Evolutionary conservation across 2,329 filamentous ascomycete genomes (phyloP).

Genomic region (Exophiala viscosa): DNA sequence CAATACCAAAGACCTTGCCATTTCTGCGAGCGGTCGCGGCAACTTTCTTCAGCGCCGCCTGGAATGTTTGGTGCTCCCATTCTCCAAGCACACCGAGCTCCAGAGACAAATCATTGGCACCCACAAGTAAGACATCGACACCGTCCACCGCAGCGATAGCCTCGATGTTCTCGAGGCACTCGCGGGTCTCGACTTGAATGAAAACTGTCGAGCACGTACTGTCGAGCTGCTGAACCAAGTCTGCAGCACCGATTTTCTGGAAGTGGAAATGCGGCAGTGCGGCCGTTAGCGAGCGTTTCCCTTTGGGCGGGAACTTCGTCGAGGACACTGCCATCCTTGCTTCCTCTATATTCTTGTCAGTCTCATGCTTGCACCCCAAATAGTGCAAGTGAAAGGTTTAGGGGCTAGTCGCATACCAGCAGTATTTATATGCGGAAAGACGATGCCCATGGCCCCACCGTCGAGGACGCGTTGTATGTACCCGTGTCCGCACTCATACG

Average conservation of each 20-base stretch:
- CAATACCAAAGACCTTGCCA: neutral
- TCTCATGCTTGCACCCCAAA: neutral
- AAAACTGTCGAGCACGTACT: slow-evolving; percentile 11
- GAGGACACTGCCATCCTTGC: slow-evolving; percentile 4
- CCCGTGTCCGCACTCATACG: slow-evolving; percentile 34
- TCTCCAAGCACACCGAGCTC: slow-evolving; percentile 12
- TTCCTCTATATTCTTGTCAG: neutral
- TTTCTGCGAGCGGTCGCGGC: neutral
- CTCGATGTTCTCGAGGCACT: slow-evolving; percentile 13
- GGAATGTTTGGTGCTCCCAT: slow-evolving; percentile 11
- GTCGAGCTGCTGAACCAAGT: slow-evolving; percentile 5
- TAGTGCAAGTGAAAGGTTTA: no score
- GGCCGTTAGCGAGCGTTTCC: slow-evolving; percentile 12
- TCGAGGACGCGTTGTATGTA: slow-evolving; percentile 25
- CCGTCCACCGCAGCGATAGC: slow-evolving; percentile 16
- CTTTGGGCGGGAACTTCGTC: slow-evolving; percentile 11
- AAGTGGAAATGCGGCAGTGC: slow-evolving; percentile 15
- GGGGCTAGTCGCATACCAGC: slow-evolving; percentile 7
- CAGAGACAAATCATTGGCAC: slow-evolving; percentile 15
- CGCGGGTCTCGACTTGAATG: slow-evolving; percentile 15
- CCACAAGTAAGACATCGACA: slow-evolving; percentile 18
- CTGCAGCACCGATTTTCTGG: neutral
- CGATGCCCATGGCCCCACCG: slow-evolving; percentile 17
- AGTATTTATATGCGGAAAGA: slow-evolving; percentile 17
- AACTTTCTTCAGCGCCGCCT: slow-evolving; percentile 1